Percentiles rank a stretch among this genome's conserved stretches.
Evolutionary conservation across 78 protist species (phyloP).

Genomic region (Planoprotostelium fungivorum): DNA sequence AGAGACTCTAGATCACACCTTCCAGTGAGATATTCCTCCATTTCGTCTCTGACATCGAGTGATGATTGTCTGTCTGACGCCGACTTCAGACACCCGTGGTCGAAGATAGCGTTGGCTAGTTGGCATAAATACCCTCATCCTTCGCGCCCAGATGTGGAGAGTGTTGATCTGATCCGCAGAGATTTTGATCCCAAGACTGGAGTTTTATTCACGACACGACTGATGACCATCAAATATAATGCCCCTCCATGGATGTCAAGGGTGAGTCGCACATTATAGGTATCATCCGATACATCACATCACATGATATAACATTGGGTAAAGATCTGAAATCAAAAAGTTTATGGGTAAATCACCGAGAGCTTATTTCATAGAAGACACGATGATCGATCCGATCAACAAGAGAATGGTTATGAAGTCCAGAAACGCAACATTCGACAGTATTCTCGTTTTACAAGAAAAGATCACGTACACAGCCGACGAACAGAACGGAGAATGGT

Average conservation of each 20-base stretch:
- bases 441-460: conserved; percentile 39
- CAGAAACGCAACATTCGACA: conserved; percentile 30
- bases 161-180: conserved; percentile 41
- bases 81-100: conserved; percentile 47
- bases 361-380: conserved; percentile 43
- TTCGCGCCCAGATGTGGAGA: conserved; percentile 52
- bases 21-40: background rate
- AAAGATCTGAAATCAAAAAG: background rate
- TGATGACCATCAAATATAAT: conserved; percentile 33
- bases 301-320: too few species aligned
- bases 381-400: conserved; percentile 35
- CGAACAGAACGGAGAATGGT: conserved; percentile 35
- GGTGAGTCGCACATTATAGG: background rate
- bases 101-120: conserved; percentile 45
- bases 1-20: background rate
- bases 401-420: conserved; percentile 30
- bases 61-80: background rate
- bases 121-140: conserved; percentile 64
- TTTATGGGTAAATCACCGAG: conserved; percentile 16
- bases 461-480: conserved; percentile 43
- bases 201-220: conserved; percentile 19
- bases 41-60: background rate
- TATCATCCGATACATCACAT: too few species aligned
- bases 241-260: conserved; percentile 32
- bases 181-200: conserved; percentile 55